These are phyloP conservation scores for Cystofilobasidium bisporidii DNA, from an alignment of 768 basidiomycete genomes.

Conservation along the genomic window DNA sequence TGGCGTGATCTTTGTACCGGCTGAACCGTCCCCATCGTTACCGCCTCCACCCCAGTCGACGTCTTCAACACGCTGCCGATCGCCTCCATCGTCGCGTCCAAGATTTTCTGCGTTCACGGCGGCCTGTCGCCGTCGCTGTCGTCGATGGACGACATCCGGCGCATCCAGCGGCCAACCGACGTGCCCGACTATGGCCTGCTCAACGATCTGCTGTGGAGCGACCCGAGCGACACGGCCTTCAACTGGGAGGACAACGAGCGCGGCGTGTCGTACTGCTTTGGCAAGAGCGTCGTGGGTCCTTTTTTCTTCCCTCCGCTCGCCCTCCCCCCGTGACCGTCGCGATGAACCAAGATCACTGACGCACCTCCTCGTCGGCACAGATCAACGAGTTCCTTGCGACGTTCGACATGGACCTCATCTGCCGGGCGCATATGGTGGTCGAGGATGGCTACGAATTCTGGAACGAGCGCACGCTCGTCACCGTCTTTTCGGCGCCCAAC, in stretches of 20 bases:
- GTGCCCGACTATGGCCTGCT: slow-evolving; percentile 96
- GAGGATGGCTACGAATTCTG: slow-evolving; percentile 97
- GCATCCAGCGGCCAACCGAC: slow-evolving; percentile 94
- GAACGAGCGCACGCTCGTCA: slow-evolving; percentile 96
- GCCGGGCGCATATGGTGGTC: slow-evolving; percentile 99
- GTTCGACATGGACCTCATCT: slow-evolving; percentile 56
- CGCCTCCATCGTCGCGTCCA: slow-evolving; percentile 94
- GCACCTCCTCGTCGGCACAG: neutral
- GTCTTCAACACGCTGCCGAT: slow-evolving; percentile 99
- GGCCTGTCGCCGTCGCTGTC: slow-evolving; percentile 55
- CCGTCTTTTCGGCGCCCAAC: slow-evolving; percentile 88
- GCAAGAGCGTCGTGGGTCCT: slow-evolving; percentile 59
- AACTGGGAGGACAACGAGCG: slow-evolving; percentile 99
- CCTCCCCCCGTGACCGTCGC: neutral
- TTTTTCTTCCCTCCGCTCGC: neutral
- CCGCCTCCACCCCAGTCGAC: slow-evolving; percentile 49
- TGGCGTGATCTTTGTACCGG: no score
- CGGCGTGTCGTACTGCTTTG: slow-evolving; percentile 98
- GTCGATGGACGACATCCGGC: slow-evolving; percentile 92
- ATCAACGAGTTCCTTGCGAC: slow-evolving; percentile 81
- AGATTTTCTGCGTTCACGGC: slow-evolving; percentile 94
- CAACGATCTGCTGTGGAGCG: slow-evolving; percentile 95
- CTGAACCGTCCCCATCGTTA: no score
- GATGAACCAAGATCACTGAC: neutral
- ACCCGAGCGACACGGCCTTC: slow-evolving; percentile 91